phyloP scores from a whole-genome alignment of 768 basidiomycete species.

The Floccularia luteovirens region DNA sequence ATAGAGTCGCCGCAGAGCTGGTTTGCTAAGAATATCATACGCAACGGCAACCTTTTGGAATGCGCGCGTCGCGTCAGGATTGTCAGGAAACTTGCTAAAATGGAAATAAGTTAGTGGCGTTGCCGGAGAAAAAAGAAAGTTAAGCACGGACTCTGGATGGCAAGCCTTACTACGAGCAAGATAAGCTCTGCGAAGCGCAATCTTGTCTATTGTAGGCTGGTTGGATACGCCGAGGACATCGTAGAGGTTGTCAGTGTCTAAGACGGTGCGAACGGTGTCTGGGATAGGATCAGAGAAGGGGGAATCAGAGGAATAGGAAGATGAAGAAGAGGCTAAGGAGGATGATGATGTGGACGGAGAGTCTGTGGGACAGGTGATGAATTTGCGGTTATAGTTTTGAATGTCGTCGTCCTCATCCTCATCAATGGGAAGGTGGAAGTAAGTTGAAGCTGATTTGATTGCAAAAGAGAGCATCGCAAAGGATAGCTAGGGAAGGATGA shows the following conservation, averaged over 20 bases:
- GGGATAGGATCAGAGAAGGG: constrained; percentile 2
- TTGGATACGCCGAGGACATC: constrained; percentile 65
- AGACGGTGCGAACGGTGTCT: constrained; percentile 29
- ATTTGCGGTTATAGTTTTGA: constrained; percentile 35
- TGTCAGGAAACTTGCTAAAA: constrained; percentile 70
- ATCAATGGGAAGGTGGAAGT: constrained; percentile 59
- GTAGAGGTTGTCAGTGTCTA: constrained; percentile 63
- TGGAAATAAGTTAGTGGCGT: constrained; percentile 7
- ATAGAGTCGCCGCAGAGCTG: constrained; percentile 60
- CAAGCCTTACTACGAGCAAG: constrained; percentile 67
- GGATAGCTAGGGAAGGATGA: not conserved
- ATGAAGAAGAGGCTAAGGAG: constrained; percentile 10
- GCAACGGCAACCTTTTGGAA: constrained; percentile 86
- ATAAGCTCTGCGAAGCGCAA: constrained; percentile 67
- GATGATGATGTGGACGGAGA: constrained; percentile 39
- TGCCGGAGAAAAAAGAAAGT: constrained; percentile 1
- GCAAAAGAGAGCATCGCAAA: constrained; percentile 36
- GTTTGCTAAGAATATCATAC: constrained; percentile 73
- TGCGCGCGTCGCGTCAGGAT: constrained; percentile 71
- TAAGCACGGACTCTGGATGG: constrained; percentile 72
- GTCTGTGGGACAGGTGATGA: too few relatives aligned
- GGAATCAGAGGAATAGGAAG: constrained; percentile 3
- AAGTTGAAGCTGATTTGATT: constrained; percentile 38
- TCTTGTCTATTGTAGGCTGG: constrained; percentile 51
- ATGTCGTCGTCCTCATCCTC: constrained; percentile 45